Percentiles rank a stretch among this genome's conserved stretches.
phyloP scores from a whole-genome alignment of 306 rosid genomes.

The Trifolium dubium region DNA sequence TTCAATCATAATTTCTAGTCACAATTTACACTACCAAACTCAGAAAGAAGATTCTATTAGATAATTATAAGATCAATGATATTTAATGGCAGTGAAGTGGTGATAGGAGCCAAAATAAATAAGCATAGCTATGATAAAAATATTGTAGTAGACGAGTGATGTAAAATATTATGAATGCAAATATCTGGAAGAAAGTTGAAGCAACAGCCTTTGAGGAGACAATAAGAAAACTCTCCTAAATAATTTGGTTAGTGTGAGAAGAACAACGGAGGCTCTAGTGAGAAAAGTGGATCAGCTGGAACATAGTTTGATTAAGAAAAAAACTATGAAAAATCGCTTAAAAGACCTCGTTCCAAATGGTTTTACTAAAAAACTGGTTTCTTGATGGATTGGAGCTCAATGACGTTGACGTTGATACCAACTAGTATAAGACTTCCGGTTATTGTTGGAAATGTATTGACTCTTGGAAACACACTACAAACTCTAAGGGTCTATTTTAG shows the following conservation, averaged over 20 bases:
- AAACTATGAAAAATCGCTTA: background rate
- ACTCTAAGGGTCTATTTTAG: too few relatives aligned
- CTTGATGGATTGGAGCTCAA: conserved; percentile 19
- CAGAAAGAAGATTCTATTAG: background rate
- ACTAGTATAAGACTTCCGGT: conserved; percentile 13
- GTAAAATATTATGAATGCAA: background rate
- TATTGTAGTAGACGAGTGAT: background rate
- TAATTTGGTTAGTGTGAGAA: background rate
- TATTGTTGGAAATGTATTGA: conserved; percentile 13
- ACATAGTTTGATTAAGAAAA: background rate
- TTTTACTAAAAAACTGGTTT: conserved; percentile 1
- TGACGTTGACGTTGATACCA: conserved; percentile 23
- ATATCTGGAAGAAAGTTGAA: conserved; percentile 1
- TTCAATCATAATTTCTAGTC: background rate
- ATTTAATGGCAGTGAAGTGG: background rate
- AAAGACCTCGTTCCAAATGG: background rate
- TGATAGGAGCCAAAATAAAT: background rate
- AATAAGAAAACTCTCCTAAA: background rate
- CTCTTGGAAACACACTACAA: conserved; percentile 15
- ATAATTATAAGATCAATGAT: background rate
- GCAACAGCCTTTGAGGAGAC: background rate
- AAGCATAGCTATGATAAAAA: conserved; percentile 3
- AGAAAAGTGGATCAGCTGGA: background rate
- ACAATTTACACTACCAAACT: background rate
- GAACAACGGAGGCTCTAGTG: conserved; percentile 5